Conservation (phyloP, 2,329 filamentous ascomycete genomes). For the Daldinia sp. region DNA sequence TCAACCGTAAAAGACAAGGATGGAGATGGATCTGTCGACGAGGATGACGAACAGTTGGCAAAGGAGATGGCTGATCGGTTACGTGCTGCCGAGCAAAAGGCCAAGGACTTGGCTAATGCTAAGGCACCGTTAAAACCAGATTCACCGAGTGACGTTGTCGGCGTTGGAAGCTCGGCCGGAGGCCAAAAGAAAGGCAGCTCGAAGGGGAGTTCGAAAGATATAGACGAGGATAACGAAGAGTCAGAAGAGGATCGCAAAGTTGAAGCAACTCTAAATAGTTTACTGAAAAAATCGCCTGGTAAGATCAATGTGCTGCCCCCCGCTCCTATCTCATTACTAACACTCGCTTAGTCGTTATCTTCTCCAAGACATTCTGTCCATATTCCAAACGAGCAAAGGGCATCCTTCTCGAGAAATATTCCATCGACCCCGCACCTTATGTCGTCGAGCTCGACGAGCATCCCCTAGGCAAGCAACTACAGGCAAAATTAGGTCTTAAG, state of each 20-base stretch:
- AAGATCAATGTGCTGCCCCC: conserved; percentile 46
- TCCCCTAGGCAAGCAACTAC: conserved; percentile 74
- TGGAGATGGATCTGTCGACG: conserved; percentile 63
- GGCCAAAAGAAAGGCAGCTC: conserved; percentile 55
- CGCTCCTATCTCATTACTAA: conserved; percentile 2
- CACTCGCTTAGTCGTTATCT: conserved; percentile 78
- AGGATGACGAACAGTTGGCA: conserved; percentile 63
- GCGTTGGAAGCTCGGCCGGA: conserved; percentile 64
- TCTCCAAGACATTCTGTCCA: conserved; percentile 94
- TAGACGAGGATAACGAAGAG: conserved; percentile 57
- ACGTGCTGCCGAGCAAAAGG: conserved; percentile 72
- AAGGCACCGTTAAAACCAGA: conserved; percentile 70
- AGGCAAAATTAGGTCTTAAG: conserved; percentile 73
- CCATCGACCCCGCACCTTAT: conserved; percentile 80
- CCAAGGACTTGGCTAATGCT: conserved; percentile 72
- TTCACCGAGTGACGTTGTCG: conserved; percentile 64
- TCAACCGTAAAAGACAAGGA: conserved; percentile 58
- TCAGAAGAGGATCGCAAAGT: conserved; percentile 69
- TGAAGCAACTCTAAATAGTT: conserved; percentile 75
- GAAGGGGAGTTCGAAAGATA: conserved; percentile 59
- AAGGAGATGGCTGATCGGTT: conserved; percentile 68
- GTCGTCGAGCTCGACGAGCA: conserved; percentile 93
- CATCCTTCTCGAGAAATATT: conserved; percentile 84
- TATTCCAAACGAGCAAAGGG: conserved; percentile 85
- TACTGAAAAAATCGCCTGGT: conserved; percentile 87